Conservation (phyloP, 2,329 filamentous ascomycete species). For the Fusarium hostae region DNA sequence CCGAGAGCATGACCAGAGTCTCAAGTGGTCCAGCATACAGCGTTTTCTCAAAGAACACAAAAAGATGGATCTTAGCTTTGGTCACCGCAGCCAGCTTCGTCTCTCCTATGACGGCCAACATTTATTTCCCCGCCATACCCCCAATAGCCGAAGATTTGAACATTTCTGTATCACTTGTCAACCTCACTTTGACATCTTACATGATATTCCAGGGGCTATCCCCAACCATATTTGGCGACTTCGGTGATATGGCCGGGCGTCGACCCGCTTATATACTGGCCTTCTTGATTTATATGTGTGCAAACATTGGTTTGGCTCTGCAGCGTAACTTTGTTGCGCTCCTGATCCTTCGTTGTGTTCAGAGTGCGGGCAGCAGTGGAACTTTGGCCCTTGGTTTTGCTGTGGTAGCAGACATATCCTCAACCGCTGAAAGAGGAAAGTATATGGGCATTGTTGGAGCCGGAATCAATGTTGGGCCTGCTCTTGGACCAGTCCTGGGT, state of each 20-base stretch:
- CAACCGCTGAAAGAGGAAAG: conserved; percentile 74
- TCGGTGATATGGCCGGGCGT: conserved; percentile 69
- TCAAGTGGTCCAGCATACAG: conserved; percentile 45
- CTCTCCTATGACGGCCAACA: conserved; percentile 69
- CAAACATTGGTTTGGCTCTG: conserved; percentile 69
- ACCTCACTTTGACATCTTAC: conserved; percentile 67
- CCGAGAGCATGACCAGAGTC: conserved; percentile 37
- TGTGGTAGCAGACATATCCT: conserved; percentile 77
- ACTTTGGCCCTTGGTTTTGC: conserved; percentile 78
- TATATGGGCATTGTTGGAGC: conserved; percentile 76
- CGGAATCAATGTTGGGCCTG: conserved; percentile 66
- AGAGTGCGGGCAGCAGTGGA: conserved; percentile 73
- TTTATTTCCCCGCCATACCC: conserved; percentile 60
- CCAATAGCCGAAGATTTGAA: conserved; percentile 53
- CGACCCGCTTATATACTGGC: conserved; percentile 70
- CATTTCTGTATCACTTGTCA: conserved; percentile 56
- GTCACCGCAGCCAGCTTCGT: conserved; percentile 64
- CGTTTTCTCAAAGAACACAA: conserved; percentile 51
- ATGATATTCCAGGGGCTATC: conserved; percentile 73
- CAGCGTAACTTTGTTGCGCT: conserved; percentile 68
- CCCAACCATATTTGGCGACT: conserved; percentile 69
- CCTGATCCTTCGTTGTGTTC: conserved; percentile 69
- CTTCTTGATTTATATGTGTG: conserved; percentile 66
- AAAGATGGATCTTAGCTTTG: conserved; percentile 64
- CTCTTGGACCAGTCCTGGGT: conserved; percentile 70